Evolutionary conservation across 2,329 filamentous ascomycete genomes (phyloP), one percentile per base, ranked within the genome.

Genomic region (Byssothecium circinans): DNA sequence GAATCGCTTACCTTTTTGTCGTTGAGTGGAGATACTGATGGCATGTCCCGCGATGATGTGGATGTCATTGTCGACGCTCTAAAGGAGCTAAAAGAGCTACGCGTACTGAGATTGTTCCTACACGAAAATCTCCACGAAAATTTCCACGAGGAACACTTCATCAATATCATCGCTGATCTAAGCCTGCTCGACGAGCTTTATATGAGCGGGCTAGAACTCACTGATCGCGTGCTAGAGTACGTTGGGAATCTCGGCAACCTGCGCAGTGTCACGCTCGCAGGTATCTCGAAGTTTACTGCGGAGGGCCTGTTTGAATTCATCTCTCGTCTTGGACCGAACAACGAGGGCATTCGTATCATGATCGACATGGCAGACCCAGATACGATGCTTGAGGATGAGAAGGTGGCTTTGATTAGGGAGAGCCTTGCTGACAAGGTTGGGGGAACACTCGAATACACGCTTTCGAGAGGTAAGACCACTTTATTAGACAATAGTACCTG

Each of bases 141-240:
- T 40, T 77, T 86, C 49, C 72, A 67, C 0, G 69, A 77, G 7
- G 64, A 71, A 8, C 78, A 85, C 32, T 70, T 86, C 27, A 62
- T 71, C 10, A 57, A 58, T 2, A 72, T 87, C 14, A 72, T 78
- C 19, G 50, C 62, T 1, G 63, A 71, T 8, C 67, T 84, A 8
- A 67, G 67, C 0, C 60, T 73, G 14, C 73, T 88, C 0, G 80
- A 84, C 53, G 76, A 81, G 11, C 65, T 87, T 12, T 77, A 74
- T 36, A 77, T 86, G 40, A 78, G 75, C 35, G 83, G 83, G 8
- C 74, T 77, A 35, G 78, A 79, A 14, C 65, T 80, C 18, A 74
- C 78, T 4, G 78, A 83, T 50, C 72, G 75, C 18, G 68, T 80
- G 10, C 74, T 78, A 46, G 60, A 62, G 27, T 60, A 64, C 3